Evolutionary conservation across 176 grass and related monocot genomes (phyloP).

Genomic region (Juncus inflexus): DNA sequence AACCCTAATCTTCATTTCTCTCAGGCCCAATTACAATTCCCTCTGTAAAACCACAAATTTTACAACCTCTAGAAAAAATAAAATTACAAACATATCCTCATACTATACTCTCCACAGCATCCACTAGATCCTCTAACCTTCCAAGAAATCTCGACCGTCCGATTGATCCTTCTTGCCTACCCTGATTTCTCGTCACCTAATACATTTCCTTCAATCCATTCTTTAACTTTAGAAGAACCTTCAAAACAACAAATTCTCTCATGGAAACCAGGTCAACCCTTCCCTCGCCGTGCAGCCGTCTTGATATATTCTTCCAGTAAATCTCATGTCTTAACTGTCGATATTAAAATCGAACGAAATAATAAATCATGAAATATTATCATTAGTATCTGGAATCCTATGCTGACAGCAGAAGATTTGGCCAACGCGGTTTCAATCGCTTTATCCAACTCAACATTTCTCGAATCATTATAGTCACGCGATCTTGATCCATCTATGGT

Average conservation of each 20-base stretch:
- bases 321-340: conserved; percentile 39
- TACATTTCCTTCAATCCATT: conserved; percentile 50
- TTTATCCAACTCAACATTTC: conserved; percentile 45
- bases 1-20: not conserved
- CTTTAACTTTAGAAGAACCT: conserved; percentile 60
- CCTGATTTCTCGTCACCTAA: conserved; percentile 44
- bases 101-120: conserved; percentile 43
- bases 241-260: conserved; percentile 46
- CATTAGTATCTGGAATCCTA: conserved; percentile 53
- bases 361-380: conserved; percentile 23
- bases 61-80: not conserved
- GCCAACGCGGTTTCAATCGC: conserved; percentile 23
- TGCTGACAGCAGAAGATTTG: conserved; percentile 67
- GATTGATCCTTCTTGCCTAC: conserved; percentile 44
- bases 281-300: conserved; percentile 49
- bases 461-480: conserved; percentile 33
- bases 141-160: conserved; percentile 40
- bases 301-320: conserved; percentile 34
- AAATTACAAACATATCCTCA: not conserved
- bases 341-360: conserved; percentile 33
- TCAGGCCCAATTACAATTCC: not conserved
- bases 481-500: conserved; percentile 44
- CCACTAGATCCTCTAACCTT: conserved; percentile 69
- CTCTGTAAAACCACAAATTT: not conserved
- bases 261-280: conserved; percentile 35